Base-by-base conservation (phyloP, 257 asterid genomes). In the Plectranthus barbatus region DNA sequence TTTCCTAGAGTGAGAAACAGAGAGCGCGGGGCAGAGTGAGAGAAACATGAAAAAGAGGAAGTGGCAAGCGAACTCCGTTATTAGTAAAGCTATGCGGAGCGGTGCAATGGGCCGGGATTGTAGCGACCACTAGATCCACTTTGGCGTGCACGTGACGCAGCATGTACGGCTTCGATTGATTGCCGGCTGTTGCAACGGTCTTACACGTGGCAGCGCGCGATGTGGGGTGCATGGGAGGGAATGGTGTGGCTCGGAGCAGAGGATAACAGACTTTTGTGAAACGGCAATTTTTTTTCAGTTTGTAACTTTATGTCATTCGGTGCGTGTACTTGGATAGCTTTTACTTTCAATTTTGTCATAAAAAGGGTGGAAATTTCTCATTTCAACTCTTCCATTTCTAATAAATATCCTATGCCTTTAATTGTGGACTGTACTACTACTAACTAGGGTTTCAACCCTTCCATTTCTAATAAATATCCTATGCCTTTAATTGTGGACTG, bases 1-100 rank as follows among this genome's bases (percentile, higher is more conserved):
- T 29, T 58, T 14, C 39, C 19, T 23, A 62, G 64, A 46, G 73
- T 19, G 76, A 69, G 59, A 60, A 47, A 77, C 60, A 69, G 57
- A 62, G 70, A 36, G 66, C 26, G 37, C 23, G 75, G 5, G 56
- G 18, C 52, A 29, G 29, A 66, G 40, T n/a, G 55, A 60, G 58
- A 31, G 60, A 59, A 54, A 57, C 39, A 55, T 13, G 29, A 19
- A 45, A 45, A 18, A 24, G 29, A 62, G 74, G 61, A 39, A 49
- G 41, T 71, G 73, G 63, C 1, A 18, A 45, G 20, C 31, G 34
- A 47, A 53, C 64, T 52, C 68, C 47, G 41, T 42, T 31, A 60
- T 34, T 20, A 37, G 24, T 14, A 6, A 23, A 11, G 4, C 8
- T 26, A 14, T 60, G 41, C 17, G 55, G 0, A 13, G 23, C 29